These are phyloP conservation scores for Coleophoma cylindrospora DNA, from an alignment of 2,329 filamentous ascomycete genomes.

Conservation along the genomic window DNA sequence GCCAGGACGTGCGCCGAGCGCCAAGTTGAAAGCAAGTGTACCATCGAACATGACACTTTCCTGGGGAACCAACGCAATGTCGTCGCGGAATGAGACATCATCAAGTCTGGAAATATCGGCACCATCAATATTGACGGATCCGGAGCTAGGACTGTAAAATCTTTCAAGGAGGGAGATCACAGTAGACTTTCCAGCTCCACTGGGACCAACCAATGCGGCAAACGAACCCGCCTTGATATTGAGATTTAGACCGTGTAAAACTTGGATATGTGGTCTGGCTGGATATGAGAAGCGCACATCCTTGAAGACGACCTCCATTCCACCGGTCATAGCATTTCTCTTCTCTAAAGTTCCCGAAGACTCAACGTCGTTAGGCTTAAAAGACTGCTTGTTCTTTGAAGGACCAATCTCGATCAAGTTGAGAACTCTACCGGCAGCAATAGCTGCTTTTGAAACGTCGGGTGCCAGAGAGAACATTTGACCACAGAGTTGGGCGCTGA, in stretches of 20 bases:
- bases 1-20: slow-evolving; percentile 48
- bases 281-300: slow-evolving; percentile 63
- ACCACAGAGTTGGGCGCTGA: slow-evolving; percentile 68
- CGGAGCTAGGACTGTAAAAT: slow-evolving; percentile 37
- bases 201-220: slow-evolving; percentile 59
- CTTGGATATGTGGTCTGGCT: slow-evolving; percentile 45
- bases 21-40: slow-evolving; percentile 50
- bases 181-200: slow-evolving; percentile 63
- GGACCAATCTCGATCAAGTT: slow-evolving; percentile 41
- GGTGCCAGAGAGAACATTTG: slow-evolving; percentile 72
- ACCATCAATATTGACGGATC: slow-evolving; percentile 15
- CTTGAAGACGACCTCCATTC: slow-evolving; percentile 44
- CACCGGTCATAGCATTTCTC: slow-evolving; percentile 25
- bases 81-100: slow-evolving; percentile 41
- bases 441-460: slow-evolving; percentile 61
- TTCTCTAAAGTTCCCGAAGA: background rate
- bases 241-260: slow-evolving; percentile 52
- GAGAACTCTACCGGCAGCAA: slow-evolving; percentile 54
- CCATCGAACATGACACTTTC: slow-evolving; percentile 54
- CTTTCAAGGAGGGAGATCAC: slow-evolving; percentile 51
- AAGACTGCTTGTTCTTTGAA: slow-evolving; percentile 12
- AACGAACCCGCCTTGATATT: slow-evolving; percentile 55
- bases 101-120: slow-evolving; percentile 38
- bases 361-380: slow-evolving; percentile 33
- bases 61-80: slow-evolving; percentile 52